Base-by-base conservation (phyloP, 2,329 filamentous ascomycete genomes). In the Akanthomyces lecanii region DNA sequence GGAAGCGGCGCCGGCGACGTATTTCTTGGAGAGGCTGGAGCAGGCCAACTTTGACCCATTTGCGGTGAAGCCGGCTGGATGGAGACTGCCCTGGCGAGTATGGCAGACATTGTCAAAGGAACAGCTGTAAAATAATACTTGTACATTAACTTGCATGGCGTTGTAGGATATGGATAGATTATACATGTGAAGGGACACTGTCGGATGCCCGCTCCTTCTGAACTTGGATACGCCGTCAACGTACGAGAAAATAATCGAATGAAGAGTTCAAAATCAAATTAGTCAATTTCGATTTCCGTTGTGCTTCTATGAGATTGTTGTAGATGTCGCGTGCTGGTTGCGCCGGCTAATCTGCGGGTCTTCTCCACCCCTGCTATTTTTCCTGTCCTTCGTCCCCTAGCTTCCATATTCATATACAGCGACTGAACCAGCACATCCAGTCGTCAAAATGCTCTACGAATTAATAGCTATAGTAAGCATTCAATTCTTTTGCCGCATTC, bases 401-500 rank as follows among this genome's bases (percentile, higher is more conserved):
- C 23, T 56, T 16, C 3, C 7, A 33, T 21, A 50, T 45, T 36
- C 42, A 47, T 18, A 23, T 23, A 16, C 55, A 58, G 21, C 45
- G 36, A 48, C 45, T 30, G 23, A 57, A 65, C 66, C 40, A 45
- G 65, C 58, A 65, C 67, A 77, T 73, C 72, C 70, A 70, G 69
- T 69, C 71, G 66, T 69, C 74, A 82, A 76, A 68, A 97, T 99
- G 95, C 82, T 99, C 79, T 99, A 99, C 83, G 95, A 99, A 81
- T 82, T 98, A 73, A 95, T 99, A 77, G 95, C 91, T 76, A 89
- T 97, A 79, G 95, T 97, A 80, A 72, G 89, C 80, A 12, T n/a
- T 4, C n/a, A 8, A 5, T 54, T 10, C 16, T 14, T 4, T 1
- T 11, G 7, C 10, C 33, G 10, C 33, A 11, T 14, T 14, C 5